Base-by-base conservation (phyloP, 164 flowering plant genomes). In the Cinnamomum chago region DNA sequence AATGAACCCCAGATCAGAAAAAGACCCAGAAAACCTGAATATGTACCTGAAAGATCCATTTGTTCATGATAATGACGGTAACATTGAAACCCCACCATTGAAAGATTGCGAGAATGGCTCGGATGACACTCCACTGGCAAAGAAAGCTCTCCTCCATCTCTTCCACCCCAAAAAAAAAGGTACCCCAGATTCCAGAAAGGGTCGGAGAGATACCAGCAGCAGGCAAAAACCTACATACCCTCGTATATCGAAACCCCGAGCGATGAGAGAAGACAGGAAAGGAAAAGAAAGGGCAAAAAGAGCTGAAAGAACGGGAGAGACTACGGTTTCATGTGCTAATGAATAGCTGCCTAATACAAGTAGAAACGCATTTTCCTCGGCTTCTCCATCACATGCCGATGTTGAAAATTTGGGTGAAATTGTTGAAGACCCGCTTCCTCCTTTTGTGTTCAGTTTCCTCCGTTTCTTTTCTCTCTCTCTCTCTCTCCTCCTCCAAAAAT, bases 51-150 rank as follows among this genome's bases (percentile, higher is more conserved):
- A 96, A 96, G 94, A 96, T 96, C 99, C 99, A 96, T 74, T 96
- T 96, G 89, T 96, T 96, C 89, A 87, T 92, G 86, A 95, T 91
- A 69, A 95, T 93, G 50, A 95, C 99, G 52, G 99, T 88, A 67
- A 95, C 99, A 80, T 95, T 95, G 83, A 92, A 95, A 71, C 79
- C 86, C 99, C 99, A 96, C 99, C 99, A 96, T 71, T 94, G 99
- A 33, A 94, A 67, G 50, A 96, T 94, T 2, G 98, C 92, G 15
- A 96, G 82, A 22, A 96, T 79, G 75, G 99, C 82, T 82, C 98
- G 86, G 75, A 93, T 62, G 68, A 86, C 87, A 73, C 77, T 81
- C 98, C 99, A 93, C 79, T 88, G 84, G 55, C 83, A 86, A 77
- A 86, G 25, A 72, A 30, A 0, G 33, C 82, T 80, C 78, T 91